Evolutionary conservation across 2,329 filamentous ascomycete species (phyloP).

Genomic region (Bimuria novae-zelandiae): DNA sequence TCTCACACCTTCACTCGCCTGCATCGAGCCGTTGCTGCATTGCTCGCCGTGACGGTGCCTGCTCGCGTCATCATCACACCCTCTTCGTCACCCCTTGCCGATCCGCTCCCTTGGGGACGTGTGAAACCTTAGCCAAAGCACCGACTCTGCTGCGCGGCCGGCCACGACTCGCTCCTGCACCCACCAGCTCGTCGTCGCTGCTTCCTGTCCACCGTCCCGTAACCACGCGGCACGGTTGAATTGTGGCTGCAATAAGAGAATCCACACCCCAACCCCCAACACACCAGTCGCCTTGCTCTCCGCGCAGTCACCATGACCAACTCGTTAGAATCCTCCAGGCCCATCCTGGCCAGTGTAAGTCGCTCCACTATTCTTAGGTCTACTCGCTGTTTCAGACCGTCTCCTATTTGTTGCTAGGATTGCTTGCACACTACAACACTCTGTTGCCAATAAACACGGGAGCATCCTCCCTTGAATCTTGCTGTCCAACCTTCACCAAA

Average conservation of each 20-base stretch:
- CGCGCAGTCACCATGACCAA: constrained; percentile 42
- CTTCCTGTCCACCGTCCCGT: neutral
- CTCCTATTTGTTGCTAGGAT: constrained; percentile 20
- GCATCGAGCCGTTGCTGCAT: neutral
- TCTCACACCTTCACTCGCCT: neutral
- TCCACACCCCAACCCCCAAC: constrained; percentile 6
- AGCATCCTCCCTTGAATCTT: constrained; percentile 5
- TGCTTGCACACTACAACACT: constrained; percentile 15
- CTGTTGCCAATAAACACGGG: constrained; percentile 18
- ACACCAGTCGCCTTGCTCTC: constrained; percentile 6
- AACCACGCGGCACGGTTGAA: neutral
- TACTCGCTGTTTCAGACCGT: constrained; percentile 34
- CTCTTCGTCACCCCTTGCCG: constrained; percentile 18
- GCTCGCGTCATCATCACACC: neutral
- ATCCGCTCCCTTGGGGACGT: constrained; percentile 17
- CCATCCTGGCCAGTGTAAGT: constrained; percentile 49
- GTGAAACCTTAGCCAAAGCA: constrained; percentile 21
- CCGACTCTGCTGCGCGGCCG: constrained; percentile 11
- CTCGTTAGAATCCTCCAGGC: constrained; percentile 47
- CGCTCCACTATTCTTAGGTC: constrained; percentile 28
- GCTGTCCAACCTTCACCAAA: constrained; percentile 11
- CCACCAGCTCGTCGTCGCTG: neutral
- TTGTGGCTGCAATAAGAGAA: constrained; percentile 5
- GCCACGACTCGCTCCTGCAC: neutral
- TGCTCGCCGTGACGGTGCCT: neutral